A percentile compares a stretch with the other conserved stretches of the same genome.
Conservation (phyloP, 2,329 filamentous ascomycete genomes). For the Shiraia sp. region DNA sequence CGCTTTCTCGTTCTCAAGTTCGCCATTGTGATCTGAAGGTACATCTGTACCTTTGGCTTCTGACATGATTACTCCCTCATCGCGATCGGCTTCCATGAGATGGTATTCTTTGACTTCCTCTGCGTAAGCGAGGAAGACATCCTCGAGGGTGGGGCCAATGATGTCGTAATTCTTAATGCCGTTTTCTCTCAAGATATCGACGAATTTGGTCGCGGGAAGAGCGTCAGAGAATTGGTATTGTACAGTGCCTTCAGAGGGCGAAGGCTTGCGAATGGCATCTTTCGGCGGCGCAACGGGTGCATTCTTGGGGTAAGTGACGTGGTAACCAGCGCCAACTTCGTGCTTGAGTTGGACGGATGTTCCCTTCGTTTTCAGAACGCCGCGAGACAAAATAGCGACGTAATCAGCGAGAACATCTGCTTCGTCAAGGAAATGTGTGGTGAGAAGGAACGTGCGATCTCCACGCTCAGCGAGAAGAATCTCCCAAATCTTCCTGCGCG, state of each 20-base stretch:
- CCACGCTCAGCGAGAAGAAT: slow-evolving; percentile 86
- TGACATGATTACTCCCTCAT: slow-evolving; percentile 19
- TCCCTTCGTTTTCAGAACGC: slow-evolving; percentile 77
- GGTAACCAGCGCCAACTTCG: slow-evolving; percentile 79
- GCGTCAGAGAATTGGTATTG: slow-evolving; percentile 75
- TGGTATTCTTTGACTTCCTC: slow-evolving; percentile 71
- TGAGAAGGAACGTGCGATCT: slow-evolving; percentile 79
- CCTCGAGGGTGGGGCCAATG: slow-evolving; percentile 86
- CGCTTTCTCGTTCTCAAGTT: slow-evolving; percentile 33
- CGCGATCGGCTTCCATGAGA: slow-evolving; percentile 30
- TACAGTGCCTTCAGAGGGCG: slow-evolving; percentile 63
- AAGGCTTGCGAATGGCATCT: slow-evolving; percentile 48
- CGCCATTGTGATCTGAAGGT: slow-evolving; percentile 28
- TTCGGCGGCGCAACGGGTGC: slow-evolving; percentile 55
- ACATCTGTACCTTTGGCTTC: slow-evolving; percentile 24
- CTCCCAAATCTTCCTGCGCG: slow-evolving; percentile 89
- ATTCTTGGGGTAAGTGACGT: slow-evolving; percentile 57
- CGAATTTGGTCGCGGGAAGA: slow-evolving; percentile 69
- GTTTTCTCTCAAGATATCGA: slow-evolving; percentile 67
- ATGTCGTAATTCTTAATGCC: slow-evolving; percentile 80
- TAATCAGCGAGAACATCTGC: slow-evolving; percentile 87
- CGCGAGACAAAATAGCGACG: slow-evolving; percentile 85
- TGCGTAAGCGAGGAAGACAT: slow-evolving; percentile 85
- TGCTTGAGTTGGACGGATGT: slow-evolving; percentile 87
- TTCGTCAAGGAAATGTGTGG: slow-evolving; percentile 92